Percentiles rank a stretch among this genome's conserved stretches.
Conservation (phyloP, 495 filamentous ascomycete species). For the Penicillium bovifimosum region DNA sequence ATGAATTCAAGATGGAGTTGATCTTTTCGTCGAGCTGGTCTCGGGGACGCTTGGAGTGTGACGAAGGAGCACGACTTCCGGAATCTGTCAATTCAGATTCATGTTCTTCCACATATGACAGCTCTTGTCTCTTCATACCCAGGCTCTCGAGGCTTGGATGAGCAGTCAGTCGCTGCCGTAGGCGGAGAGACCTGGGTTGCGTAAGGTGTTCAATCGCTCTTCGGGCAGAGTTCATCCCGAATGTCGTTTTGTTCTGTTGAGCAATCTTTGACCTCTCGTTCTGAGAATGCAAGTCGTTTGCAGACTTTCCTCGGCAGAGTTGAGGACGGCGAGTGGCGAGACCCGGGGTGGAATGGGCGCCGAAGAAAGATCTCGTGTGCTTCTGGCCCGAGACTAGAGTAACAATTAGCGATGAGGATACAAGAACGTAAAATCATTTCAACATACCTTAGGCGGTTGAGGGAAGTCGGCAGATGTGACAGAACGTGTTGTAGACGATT, state of each 20-base stretch:
- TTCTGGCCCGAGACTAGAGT: not conserved
- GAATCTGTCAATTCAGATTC: conserved; percentile 13
- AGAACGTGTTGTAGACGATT: conserved; percentile 2
- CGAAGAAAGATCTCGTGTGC: conserved; percentile 5
- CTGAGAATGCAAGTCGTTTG: conserved; percentile 12
- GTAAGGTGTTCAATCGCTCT: conserved; percentile 17
- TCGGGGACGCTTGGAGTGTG: conserved; percentile 40
- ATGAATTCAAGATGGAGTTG: conserved; percentile 69
- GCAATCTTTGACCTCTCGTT: conserved; percentile 7
- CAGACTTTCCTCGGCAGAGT: conserved; percentile 20
- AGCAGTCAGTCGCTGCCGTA: conserved; percentile 31
- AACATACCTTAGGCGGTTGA: conserved; percentile 2
- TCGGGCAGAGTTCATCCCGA: conserved; percentile 11
- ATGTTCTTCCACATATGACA: conserved; percentile 26
- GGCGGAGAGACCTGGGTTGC: conserved; percentile 22
- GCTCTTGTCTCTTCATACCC: conserved; percentile 25
- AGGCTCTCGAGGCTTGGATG: conserved; percentile 39
- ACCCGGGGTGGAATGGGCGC: conserved; percentile 11
- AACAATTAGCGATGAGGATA: not conserved
- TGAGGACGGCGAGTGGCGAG: conserved; percentile 13
- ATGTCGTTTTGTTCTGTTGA: conserved; percentile 13
- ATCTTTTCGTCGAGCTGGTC: conserved; percentile 82
- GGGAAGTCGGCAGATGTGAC: conserved; percentile 4
- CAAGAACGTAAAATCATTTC: not conserved
- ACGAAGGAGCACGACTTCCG: conserved; percentile 31